A percentile compares a stretch with the other conserved stretches of the same genome.
These are phyloP conservation scores for Acmispon strigosus DNA, from an alignment of 306 rosid genomes.

Conservation along the genomic window DNA sequence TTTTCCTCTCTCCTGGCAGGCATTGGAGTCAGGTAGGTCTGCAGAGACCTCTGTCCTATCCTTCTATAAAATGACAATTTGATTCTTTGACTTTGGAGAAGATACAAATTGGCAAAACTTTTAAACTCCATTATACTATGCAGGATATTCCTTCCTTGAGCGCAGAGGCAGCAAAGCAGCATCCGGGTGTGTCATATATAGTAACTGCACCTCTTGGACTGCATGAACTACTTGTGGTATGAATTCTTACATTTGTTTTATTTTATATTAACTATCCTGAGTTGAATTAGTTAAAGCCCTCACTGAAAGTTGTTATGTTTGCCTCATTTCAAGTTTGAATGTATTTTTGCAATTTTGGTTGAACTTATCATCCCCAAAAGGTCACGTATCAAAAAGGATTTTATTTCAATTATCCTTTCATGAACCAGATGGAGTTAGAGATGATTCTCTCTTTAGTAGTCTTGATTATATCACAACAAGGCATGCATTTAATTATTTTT, in stretches of 20 bases:
- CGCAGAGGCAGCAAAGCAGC: conserved; percentile 79
- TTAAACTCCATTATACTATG: conserved; percentile 1
- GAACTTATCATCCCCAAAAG: background rate
- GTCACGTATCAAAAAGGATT: background rate
- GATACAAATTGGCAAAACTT: background rate
- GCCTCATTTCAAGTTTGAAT: background rate
- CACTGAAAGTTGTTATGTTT: background rate
- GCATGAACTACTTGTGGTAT: conserved; percentile 79
- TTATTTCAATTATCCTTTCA: background rate
- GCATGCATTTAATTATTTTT: background rate
- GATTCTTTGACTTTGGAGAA: background rate
- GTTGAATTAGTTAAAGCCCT: background rate
- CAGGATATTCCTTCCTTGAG: conserved; percentile 92
- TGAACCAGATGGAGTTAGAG: background rate
- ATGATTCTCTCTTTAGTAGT: background rate
- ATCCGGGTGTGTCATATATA: conserved; percentile 62
- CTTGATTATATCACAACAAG: background rate
- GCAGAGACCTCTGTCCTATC: background rate
- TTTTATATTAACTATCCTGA: background rate
- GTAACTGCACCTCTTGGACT: conserved; percentile 90
- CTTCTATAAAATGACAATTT: background rate
- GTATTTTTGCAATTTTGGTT: background rate
- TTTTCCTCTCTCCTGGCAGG: conserved; percentile 88
- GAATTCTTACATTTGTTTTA: conserved; percentile 1
- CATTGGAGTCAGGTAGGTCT: conserved; percentile 76